phyloP scores from a whole-genome alignment of 2,329 filamentous ascomycete genomes.

The Epichloe amarillans region DNA sequence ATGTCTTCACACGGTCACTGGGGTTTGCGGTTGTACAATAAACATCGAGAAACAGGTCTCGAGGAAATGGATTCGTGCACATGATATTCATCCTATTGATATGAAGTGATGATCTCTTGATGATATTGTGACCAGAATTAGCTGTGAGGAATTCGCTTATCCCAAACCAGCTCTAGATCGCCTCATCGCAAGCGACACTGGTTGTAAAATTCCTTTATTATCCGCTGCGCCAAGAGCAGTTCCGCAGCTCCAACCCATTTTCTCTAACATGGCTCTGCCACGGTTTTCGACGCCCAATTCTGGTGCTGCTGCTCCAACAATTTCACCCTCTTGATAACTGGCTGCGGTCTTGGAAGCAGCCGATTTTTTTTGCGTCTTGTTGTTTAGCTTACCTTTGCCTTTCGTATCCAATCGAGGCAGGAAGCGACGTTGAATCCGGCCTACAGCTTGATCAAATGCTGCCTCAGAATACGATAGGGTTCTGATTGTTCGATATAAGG shows the following conservation, averaged over 20 bases:
- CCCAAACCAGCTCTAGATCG: conserved; percentile 74
- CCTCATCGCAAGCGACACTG: conserved; percentile 79
- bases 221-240: conserved; percentile 69
- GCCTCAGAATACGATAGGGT: conserved; percentile 49
- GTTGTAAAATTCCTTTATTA: conserved; percentile 80
- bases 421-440: conserved; percentile 37
- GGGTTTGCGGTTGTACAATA: conserved; percentile 65
- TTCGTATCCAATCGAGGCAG: conserved; percentile 38
- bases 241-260: conserved; percentile 91
- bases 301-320: conserved; percentile 74
- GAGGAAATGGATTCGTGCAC: conserved; percentile 49
- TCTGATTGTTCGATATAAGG: conserved; percentile 59
- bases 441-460: conserved; percentile 35
- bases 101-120: neutral
- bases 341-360: conserved; percentile 10
- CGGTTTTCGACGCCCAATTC: conserved; percentile 74
- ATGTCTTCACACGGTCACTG: conserved; percentile 56
- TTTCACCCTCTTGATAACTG: conserved; percentile 67
- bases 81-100: conserved; percentile 24
- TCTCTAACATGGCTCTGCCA: conserved; percentile 78
- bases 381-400: conserved; percentile 20
- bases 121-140: neutral
- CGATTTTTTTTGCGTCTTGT: conserved; percentile 13
- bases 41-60: conserved; percentile 49
- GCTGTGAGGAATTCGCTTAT: conserved; percentile 14